Evolutionary conservation across 2,329 filamentous ascomycete genomes (phyloP).

Genomic region (Trichoderma oligosporum): DNA sequence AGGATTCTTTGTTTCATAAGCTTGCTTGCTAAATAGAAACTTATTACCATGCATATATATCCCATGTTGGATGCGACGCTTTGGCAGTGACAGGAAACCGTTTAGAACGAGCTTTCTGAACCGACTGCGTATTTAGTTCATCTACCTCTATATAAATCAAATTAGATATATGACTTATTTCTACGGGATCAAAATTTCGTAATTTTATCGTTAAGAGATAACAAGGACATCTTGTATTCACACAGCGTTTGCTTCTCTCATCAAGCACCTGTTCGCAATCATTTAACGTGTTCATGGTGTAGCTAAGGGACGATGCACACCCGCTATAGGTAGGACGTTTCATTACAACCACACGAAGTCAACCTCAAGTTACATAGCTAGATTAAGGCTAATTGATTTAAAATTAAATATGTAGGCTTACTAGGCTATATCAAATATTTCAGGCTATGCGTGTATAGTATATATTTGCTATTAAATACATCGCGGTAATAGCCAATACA

Average conservation of each 20-base stretch:
- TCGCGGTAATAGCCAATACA: too few species aligned
- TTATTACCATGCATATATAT: not conserved
- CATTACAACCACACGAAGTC: not conserved
- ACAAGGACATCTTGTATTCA: too few species aligned
- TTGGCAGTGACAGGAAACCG: not conserved
- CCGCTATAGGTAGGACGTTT: not conserved
- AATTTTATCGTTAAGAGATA: too few species aligned
- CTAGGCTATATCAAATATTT: not conserved
- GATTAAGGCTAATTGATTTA: not conserved
- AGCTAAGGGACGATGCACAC: not conserved
- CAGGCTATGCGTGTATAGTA: not conserved
- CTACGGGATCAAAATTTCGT: too few species aligned
- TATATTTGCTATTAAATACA: too few species aligned
- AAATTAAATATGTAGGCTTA: not conserved
- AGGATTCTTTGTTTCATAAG: not conserved
- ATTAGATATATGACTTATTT: too few species aligned
- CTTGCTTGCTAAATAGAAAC: too few species aligned
- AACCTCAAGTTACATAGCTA: not conserved
- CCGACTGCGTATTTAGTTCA: too few species aligned
- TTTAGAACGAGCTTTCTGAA: not conserved
- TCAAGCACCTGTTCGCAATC: too few species aligned
- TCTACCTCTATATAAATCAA: too few species aligned
- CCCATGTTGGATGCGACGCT: not conserved
- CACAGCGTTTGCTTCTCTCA: too few species aligned
- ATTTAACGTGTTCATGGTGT: too few species aligned